These are phyloP conservation scores for Colletotrichum sidae DNA, from an alignment of 2,329 filamentous ascomycete species.

Conservation along the genomic window DNA sequence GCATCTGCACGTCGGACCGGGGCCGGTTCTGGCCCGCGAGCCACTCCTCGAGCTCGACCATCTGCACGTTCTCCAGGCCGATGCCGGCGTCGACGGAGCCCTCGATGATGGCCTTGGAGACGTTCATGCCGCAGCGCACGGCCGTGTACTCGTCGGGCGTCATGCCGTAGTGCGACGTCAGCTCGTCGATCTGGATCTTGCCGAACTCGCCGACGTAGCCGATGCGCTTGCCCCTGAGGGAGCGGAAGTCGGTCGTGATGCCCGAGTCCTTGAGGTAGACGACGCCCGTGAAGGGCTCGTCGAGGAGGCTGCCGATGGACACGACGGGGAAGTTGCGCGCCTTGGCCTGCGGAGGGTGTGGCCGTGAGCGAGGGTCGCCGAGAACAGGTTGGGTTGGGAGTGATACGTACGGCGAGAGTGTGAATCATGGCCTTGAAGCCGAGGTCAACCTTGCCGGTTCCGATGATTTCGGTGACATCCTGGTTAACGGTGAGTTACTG, in stretches of 20 bases:
- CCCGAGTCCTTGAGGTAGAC: constrained; percentile 81
- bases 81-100: constrained; percentile 80
- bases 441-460: constrained; percentile 79
- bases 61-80: constrained; percentile 84
- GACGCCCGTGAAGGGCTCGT: constrained; percentile 84
- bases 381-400: accelerated
- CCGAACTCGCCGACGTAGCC: constrained; percentile 86
- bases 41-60: constrained; percentile 86
- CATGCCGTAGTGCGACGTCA: constrained; percentile 83
- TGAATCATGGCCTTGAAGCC: constrained; percentile 90
- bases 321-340: constrained; percentile 79
- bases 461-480: constrained; percentile 87
- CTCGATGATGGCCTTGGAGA: constrained; percentile 79
- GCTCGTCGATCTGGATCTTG: constrained; percentile 86
- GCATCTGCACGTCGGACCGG: constrained; percentile 79
- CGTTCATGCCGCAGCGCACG: constrained; percentile 84
- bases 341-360: constrained; percentile 66
- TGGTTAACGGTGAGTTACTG: constrained; percentile 41
- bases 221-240: constrained; percentile 80
- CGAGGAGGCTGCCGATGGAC: constrained; percentile 80
- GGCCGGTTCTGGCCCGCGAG: constrained; percentile 71
- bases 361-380: background rate
- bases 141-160: constrained; percentile 78
- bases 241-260: constrained; percentile 80
- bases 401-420: constrained; percentile 72